Evolutionary conservation across 495 filamentous ascomycete species (phyloP), one percentile per base, ranked within the genome.

Genomic region (Tuber magnatum): DNA sequence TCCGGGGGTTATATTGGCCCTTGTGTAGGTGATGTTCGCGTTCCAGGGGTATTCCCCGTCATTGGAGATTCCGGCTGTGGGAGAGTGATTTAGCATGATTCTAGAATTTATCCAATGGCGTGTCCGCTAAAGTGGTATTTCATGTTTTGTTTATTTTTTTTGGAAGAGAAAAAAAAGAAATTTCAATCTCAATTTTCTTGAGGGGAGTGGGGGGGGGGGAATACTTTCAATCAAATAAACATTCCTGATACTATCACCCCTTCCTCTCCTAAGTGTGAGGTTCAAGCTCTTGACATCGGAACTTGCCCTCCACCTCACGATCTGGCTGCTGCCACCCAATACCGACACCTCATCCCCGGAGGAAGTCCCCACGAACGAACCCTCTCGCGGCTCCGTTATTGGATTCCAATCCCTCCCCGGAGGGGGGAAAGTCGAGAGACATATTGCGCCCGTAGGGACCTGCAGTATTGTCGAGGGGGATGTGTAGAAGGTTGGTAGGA

Each of bases 31-130:
- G 43, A 38, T 51, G n/a, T 48, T 61, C 56, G 61, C 81, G 42
- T 82, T 70, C 81, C 81, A 82, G 56, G 61, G 43, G 65, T 82
- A 82, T 73, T 80, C 74, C 18, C 81, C 81, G 69, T 80, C 68
- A 48, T 82, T 82, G 69, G 22, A 24, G 20, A 82, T 75, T 41
- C 73, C 51, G n/a, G 69, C 77, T 79, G 35, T 28, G n/a, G 51
- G 24, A 72, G 56, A 65, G 56, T 65, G 56, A 65, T 65, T 65
- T 65, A 65, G 56, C 28, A 65, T 65, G 56, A 65, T 65, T 65
- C 56, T 4, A 14, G 16, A 35, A 65, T 32, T 32, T 12, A 35
- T 16, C 56, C 28, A 65, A 65, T 65, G 12, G 32, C 32, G 2
- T 18, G 9, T 71, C 12, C 28, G 22, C 28, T 3, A 40, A 16